phyloP scores from a whole-genome alignment of 805 yeast species.

The Cyberlindnera misumaiensis region DNA sequence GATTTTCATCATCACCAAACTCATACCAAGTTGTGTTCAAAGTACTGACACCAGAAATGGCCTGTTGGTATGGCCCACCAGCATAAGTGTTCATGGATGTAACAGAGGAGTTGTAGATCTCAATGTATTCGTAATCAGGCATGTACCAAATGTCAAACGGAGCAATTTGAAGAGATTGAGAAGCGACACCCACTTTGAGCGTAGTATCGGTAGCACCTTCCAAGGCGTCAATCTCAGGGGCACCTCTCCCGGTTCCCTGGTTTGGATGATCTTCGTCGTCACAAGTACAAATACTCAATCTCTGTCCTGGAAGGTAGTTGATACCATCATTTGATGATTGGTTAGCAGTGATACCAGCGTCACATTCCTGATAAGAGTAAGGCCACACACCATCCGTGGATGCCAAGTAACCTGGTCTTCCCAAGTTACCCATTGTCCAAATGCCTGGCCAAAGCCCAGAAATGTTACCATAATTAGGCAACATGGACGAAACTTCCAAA shows the following conservation, averaged over 20 bases:
- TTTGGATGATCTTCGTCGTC: slow-evolving; percentile 82
- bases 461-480: slow-evolving; percentile 74
- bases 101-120: slow-evolving; percentile 57
- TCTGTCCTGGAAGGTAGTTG: slow-evolving; percentile 81
- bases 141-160: slow-evolving; percentile 93
- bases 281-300: slow-evolving; percentile 72
- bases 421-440: slow-evolving; percentile 92
- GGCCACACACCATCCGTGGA: slow-evolving; percentile 96
- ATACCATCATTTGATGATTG: slow-evolving; percentile 89
- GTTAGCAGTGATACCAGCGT: slow-evolving; percentile 91
- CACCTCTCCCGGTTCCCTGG: slow-evolving; percentile 84
- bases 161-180: slow-evolving; percentile 90
- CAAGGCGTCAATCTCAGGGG: slow-evolving; percentile 89
- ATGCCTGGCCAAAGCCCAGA: slow-evolving; percentile 95
- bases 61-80: slow-evolving; percentile 94
- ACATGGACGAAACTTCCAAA: slow-evolving; percentile 65
- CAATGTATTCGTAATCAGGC: slow-evolving; percentile 80
- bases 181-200: slow-evolving; percentile 49
- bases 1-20: slow-evolving; percentile 41
- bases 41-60: slow-evolving; percentile 76
- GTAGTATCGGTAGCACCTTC: slow-evolving; percentile 73
- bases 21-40: slow-evolving; percentile 82
- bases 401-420: slow-evolving; percentile 84
- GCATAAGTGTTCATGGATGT: slow-evolving; percentile 82
- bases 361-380: slow-evolving; percentile 78